These are phyloP conservation scores for Trametes cubensis DNA, from an alignment of 768 basidiomycete genomes.

Conservation along the genomic window DNA sequence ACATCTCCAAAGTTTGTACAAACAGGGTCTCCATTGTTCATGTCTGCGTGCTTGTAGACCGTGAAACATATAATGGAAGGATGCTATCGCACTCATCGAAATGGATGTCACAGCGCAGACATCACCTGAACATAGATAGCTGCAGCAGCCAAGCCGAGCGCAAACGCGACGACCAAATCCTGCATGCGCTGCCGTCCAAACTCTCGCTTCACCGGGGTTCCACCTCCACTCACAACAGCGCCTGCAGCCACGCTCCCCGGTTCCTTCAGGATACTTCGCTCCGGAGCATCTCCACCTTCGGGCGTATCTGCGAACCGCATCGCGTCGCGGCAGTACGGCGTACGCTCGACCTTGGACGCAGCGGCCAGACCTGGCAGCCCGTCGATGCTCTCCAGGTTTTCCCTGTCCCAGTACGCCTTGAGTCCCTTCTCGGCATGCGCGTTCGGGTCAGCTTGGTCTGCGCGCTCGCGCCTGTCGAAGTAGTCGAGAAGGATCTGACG, in stretches of 20 bases:
- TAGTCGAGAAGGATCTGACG: constrained; percentile 55
- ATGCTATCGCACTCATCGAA: background rate
- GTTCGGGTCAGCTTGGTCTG: constrained; percentile 39
- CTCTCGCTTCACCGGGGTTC: background rate
- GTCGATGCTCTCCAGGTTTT: constrained; percentile 58
- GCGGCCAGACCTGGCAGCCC: constrained; percentile 52
- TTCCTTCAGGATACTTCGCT: no score
- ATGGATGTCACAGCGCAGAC: background rate
- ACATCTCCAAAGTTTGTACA: no score
- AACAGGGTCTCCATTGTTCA: no score
- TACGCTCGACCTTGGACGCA: constrained; percentile 32
- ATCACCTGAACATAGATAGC: constrained; percentile 18
- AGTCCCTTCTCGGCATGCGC: constrained; percentile 45
- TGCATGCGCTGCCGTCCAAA: constrained; percentile 4
- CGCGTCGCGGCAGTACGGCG: constrained; percentile 1
- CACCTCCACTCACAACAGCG: background rate
- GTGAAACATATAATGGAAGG: no score
- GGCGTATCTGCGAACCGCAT: constrained; percentile 25
- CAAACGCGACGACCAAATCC: constrained; percentile 33
- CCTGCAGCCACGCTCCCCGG: background rate
- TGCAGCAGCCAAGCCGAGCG: constrained; percentile 33
- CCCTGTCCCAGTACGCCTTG: constrained; percentile 54
- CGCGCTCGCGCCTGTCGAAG: constrained; percentile 46
- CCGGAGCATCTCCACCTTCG: no score
- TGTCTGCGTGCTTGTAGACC: no score